Percentiles rank a stretch among this genome's conserved stretches.
These are phyloP conservation scores for Astrothelium macrocarpum DNA, from an alignment of 495 filamentous ascomycete species.

Conservation along the genomic window DNA sequence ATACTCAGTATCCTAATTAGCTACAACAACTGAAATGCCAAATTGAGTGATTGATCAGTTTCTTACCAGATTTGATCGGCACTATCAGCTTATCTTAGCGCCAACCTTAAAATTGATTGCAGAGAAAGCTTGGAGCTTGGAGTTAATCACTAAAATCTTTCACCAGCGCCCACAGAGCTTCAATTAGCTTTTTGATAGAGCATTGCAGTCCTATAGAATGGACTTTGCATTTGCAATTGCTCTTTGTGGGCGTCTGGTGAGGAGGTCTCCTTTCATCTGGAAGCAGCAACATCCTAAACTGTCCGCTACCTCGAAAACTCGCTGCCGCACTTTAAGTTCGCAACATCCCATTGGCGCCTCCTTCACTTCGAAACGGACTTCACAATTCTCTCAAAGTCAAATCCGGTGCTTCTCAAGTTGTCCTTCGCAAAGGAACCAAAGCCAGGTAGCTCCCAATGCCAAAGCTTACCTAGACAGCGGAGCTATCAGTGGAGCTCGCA, in stretches of 20 bases:
- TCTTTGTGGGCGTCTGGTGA: conserved; percentile 25
- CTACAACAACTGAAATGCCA: background rate
- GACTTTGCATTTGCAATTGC: conserved; percentile 17
- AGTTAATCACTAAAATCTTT: background rate
- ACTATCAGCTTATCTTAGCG: conserved; percentile 6
- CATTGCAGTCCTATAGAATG: background rate
- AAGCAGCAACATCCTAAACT: background rate
- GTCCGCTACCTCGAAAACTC: conserved; percentile 15
- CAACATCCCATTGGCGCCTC: conserved; percentile 10
- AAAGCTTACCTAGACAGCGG: conserved; percentile 84
- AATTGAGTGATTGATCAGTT: background rate
- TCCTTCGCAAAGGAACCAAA: conserved; percentile 16
- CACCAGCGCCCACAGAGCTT: background rate
- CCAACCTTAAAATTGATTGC: background rate
- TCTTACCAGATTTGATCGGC: background rate
- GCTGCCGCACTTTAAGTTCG: conserved; percentile 7
- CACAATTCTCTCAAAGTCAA: background rate
- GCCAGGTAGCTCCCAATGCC: conserved; percentile 65
- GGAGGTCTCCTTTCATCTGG: conserved; percentile 15
- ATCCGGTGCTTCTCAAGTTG: background rate
- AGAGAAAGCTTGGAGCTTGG: background rate
- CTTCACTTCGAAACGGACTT: conserved; percentile 2
- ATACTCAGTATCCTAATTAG: no score
- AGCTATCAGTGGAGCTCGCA: conserved; percentile 58
- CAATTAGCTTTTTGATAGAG: background rate